A percentile compares a stretch with the other conserved stretches of the same genome.
These are phyloP conservation scores for Coemansia sp. DNA, from an alignment of 192 early-diverging fungal genomes.

Conservation along the genomic window DNA sequence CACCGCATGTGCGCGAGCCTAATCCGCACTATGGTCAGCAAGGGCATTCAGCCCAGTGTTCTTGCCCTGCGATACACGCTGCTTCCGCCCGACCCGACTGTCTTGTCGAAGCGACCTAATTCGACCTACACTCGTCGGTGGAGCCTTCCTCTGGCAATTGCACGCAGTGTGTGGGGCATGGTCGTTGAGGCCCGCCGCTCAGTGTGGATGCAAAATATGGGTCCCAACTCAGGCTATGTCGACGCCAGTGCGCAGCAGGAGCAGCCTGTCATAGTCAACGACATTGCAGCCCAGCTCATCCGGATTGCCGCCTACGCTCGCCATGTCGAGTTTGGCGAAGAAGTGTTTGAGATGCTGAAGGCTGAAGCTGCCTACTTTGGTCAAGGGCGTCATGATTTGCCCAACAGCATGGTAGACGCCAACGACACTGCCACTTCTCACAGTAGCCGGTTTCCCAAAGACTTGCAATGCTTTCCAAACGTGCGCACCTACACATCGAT, in stretches of 20 bases:
- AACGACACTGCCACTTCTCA: too few relatives aligned
- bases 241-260: conserved; percentile 1
- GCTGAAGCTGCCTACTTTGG: conserved; percentile 26
- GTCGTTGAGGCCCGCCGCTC: conserved; percentile 20
- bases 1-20: conserved; percentile 30
- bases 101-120: not conserved
- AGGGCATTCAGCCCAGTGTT: conserved; percentile 25
- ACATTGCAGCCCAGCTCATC: conserved; percentile 42
- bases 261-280: conserved; percentile 44
- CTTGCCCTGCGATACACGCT: conserved; percentile 35
- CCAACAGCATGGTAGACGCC: not conserved
- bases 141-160: conserved; percentile 32
- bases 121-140: conserved; percentile 17
- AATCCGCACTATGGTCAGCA: conserved; percentile 23
- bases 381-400: not conserved
- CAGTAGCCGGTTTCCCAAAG: conserved; percentile 16
- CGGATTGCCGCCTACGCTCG: conserved; percentile 39
- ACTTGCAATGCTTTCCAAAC: conserved; percentile 46
- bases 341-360: conserved; percentile 31
- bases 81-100: conserved; percentile 28
- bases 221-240: not conserved
- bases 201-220: conserved; percentile 11
- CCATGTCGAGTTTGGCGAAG: conserved; percentile 38
- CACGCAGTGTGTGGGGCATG: conserved; percentile 27
- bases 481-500: conserved; percentile 47